Evolutionary conservation across 2,329 filamentous ascomycete species (phyloP).

Genomic region (Diaporthe citrichinensis): DNA sequence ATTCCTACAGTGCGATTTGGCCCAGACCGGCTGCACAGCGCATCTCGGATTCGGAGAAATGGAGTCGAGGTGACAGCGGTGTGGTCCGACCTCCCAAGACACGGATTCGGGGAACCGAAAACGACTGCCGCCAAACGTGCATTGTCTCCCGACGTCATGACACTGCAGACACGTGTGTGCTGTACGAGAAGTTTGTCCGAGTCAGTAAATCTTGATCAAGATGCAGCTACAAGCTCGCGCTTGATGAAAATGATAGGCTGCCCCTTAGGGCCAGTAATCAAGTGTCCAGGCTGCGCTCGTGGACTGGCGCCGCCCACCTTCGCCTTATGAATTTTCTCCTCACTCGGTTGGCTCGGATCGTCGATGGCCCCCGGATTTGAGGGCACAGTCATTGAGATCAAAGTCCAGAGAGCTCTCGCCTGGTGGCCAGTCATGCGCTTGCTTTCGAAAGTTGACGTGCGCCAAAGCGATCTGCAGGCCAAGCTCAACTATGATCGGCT

Average conservation of each 20-base stretch:
- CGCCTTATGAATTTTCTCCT: not conserved
- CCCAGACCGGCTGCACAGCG: slow-evolving; percentile 5
- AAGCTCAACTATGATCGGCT: slow-evolving; percentile 30
- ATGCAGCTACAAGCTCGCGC: slow-evolving; percentile 17
- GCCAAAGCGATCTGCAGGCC: slow-evolving; percentile 39
- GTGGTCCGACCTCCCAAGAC: not conserved
- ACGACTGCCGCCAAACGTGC: slow-evolving; percentile 6
- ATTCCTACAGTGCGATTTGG: not conserved
- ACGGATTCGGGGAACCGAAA: not conserved
- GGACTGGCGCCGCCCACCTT: slow-evolving; percentile 1
- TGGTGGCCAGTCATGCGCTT: slow-evolving; percentile 29
- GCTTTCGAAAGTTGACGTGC: not conserved
- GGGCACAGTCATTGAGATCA: not conserved
- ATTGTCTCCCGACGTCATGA: slow-evolving; percentile 3
- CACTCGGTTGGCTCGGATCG: slow-evolving; percentile 17
- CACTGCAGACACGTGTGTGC: slow-evolving; percentile 1
- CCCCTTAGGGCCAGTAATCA: not conserved
- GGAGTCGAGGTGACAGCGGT: not conserved
- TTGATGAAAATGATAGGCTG: slow-evolving; percentile 6
- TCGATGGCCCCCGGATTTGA: not conserved
- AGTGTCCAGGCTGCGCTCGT: slow-evolving; percentile 16
- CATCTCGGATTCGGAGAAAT: not conserved
- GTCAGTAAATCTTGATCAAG: slow-evolving; percentile 16
- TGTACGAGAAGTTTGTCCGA: slow-evolving; percentile 15
- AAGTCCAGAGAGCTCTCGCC: not conserved